A percentile compares a stretch with the other conserved stretches of the same genome.
phyloP scores from a whole-genome alignment of 306 rosid species.

The Quercus berberidifolia region DNA sequence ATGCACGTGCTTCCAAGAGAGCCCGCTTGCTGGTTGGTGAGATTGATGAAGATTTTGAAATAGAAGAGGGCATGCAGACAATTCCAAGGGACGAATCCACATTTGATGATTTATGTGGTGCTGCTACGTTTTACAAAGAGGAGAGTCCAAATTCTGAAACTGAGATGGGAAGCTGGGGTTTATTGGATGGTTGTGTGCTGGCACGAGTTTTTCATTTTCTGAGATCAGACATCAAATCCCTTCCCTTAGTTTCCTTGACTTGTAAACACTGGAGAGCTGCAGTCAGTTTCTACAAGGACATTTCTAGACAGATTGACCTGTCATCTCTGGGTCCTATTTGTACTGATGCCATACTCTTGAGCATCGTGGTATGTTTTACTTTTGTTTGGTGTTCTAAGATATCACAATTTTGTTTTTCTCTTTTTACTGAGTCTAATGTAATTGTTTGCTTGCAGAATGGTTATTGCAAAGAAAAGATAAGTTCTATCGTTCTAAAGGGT shows the following conservation, averaged over 20 bases:
- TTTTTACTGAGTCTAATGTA: slow-evolving; percentile 25
- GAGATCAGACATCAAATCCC: slow-evolving; percentile 76
- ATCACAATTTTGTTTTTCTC: slow-evolving; percentile 2
- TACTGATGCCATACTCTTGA: slow-evolving; percentile 61
- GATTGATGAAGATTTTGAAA: slow-evolving; percentile 65
- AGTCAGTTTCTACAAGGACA: slow-evolving; percentile 60
- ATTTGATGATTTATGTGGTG: slow-evolving; percentile 77
- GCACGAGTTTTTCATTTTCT: slow-evolving; percentile 78
- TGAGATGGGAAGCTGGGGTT: slow-evolving; percentile 63
- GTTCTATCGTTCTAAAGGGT: slow-evolving; percentile 64
- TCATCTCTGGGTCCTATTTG: slow-evolving; percentile 77
- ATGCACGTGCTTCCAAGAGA: slow-evolving; percentile 69
- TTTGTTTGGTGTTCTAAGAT: slow-evolving; percentile 20
- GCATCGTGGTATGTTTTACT: slow-evolving; percentile 60
- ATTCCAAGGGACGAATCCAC: slow-evolving; percentile 49
- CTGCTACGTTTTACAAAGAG: slow-evolving; percentile 42
- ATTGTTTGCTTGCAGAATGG: slow-evolving; percentile 65
- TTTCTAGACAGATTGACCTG: slow-evolving; percentile 74
- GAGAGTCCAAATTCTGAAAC: slow-evolving; percentile 41
- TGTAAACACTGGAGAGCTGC: slow-evolving; percentile 91
- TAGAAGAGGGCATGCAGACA: slow-evolving; percentile 44
- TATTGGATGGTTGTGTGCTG: slow-evolving; percentile 67
- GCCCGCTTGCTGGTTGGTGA: slow-evolving; percentile 66
- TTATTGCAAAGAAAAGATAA: slow-evolving; percentile 67
- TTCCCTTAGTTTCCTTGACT: slow-evolving; percentile 67